These are phyloP conservation scores for Gilbertella persicaria DNA, from an alignment of 371 early-diverging fungal genomes.

Conservation along the genomic window DNA sequence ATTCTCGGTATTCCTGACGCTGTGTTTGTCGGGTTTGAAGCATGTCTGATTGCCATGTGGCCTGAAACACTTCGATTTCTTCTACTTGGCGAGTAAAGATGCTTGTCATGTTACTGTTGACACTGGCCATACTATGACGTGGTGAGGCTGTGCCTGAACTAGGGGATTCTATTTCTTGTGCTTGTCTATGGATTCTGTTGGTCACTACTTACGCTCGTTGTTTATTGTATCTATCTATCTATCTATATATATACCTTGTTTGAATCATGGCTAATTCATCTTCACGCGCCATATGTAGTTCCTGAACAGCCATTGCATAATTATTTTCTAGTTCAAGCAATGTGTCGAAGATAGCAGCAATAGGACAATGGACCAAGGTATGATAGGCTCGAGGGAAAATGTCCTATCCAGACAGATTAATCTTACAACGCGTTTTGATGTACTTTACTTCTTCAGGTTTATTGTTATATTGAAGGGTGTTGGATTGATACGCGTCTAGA, in stretches of 20 bases:
- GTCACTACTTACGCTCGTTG: not conserved
- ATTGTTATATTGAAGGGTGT: slow-evolving; percentile 43
- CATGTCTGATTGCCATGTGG: slow-evolving; percentile 64
- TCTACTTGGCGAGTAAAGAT: slow-evolving; percentile 60
- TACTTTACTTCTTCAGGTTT: slow-evolving; percentile 51
- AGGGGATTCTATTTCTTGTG: slow-evolving; percentile 31
- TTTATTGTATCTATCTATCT: not conserved
- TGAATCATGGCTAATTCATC: slow-evolving; percentile 44
- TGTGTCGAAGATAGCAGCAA: slow-evolving; percentile 65
- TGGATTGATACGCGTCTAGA: slow-evolving; percentile 17
- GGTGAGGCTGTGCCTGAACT: not conserved
- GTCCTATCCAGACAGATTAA: slow-evolving; percentile 40
- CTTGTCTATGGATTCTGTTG: slow-evolving; percentile 25
- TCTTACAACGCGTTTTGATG: not conserved
- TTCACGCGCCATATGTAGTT: slow-evolving; percentile 43
- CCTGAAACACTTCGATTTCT: slow-evolving; percentile 63
- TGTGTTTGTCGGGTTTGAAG: slow-evolving; percentile 61
- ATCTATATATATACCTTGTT: slow-evolving; percentile 26
- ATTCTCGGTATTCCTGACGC: slow-evolving; percentile 67
- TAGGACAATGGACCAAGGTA: slow-evolving; percentile 65
- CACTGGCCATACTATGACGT: not conserved
- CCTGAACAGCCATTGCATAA: slow-evolving; percentile 64
- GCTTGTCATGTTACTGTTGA: slow-evolving; percentile 35
- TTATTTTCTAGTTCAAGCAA: slow-evolving; percentile 67
- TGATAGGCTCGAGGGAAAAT: slow-evolving; percentile 75